phyloP scores from a whole-genome alignment of 2,329 filamentous ascomycete genomes.

The Colletotrichum nymphaeae region DNA sequence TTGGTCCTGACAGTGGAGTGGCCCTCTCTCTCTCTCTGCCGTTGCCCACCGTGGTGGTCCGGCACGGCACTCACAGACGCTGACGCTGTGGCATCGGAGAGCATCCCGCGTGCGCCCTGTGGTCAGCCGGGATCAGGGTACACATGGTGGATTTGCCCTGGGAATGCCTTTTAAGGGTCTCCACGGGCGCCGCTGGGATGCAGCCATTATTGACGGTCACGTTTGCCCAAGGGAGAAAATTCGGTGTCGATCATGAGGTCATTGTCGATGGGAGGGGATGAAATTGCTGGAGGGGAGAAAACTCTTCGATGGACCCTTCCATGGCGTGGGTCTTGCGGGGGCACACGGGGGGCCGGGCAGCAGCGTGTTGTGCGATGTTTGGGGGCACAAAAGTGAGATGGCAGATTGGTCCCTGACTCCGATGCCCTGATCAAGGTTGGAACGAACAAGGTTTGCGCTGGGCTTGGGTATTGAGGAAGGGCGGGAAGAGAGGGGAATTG shows the following conservation, averaged over 20 bases:
- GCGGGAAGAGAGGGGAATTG: neutral
- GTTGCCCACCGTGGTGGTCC: constrained; percentile 3
- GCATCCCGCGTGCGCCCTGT: constrained; percentile 14
- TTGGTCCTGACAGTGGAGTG: neutral
- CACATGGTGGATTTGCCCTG: constrained; percentile 21
- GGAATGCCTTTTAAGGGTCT: constrained; percentile 22
- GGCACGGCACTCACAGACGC: constrained; percentile 18
- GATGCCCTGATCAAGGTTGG: constrained; percentile 14
- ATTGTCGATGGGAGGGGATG: constrained; percentile 24
- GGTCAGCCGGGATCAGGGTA: constrained; percentile 23
- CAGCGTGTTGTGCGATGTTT: neutral
- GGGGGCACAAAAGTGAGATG: neutral
- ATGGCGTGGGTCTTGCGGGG: constrained; percentile 32
- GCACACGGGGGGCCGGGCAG: neutral
- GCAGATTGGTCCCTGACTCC: constrained; percentile 19
- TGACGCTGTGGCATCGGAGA: constrained; percentile 27
- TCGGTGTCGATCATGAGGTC: constrained; percentile 35
- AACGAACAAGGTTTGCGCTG: constrained; percentile 7
- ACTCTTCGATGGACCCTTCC: constrained; percentile 26
- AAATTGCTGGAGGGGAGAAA: constrained; percentile 13
- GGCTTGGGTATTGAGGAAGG: neutral
- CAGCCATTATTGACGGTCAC: constrained; percentile 34
- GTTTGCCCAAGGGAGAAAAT: constrained; percentile 19
- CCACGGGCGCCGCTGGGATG: constrained; percentile 24
- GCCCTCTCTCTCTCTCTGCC: neutral